These are phyloP conservation scores for Vaccinium myrtillus DNA, from an alignment of 148 eudicot genomes.

Conservation along the genomic window DNA sequence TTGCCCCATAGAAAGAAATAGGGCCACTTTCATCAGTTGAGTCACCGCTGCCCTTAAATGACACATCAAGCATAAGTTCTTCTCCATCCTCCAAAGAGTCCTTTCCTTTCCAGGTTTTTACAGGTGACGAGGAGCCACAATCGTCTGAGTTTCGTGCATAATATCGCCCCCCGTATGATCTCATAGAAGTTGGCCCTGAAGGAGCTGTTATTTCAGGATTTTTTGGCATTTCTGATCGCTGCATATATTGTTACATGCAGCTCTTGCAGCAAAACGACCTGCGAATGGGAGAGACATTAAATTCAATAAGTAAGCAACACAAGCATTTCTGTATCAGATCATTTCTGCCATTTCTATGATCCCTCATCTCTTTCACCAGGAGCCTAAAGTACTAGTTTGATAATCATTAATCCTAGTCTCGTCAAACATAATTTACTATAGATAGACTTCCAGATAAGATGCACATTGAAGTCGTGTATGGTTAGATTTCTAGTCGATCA, in stretches of 20 bases:
- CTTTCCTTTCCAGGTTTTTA: slow-evolving; percentile 56
- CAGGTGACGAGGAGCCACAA: slow-evolving; percentile 40
- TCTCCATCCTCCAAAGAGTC: slow-evolving; percentile 43
- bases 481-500: neutral
- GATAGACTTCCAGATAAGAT: neutral
- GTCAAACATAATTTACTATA: neutral
- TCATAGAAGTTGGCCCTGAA: slow-evolving; percentile 37
- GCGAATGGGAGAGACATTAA: slow-evolving; percentile 10
- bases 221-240: slow-evolving; percentile 54
- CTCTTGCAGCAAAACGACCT: slow-evolving; percentile 24
- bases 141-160: slow-evolving; percentile 28
- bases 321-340: neutral
- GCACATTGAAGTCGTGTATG: neutral
- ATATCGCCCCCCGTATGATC: slow-evolving; percentile 8
- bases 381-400: neutral
- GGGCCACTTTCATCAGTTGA: slow-evolving; percentile 53
- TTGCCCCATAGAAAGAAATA: slow-evolving; percentile 64
- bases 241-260: slow-evolving; percentile 29
- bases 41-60: slow-evolving; percentile 48
- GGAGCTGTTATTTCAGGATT: slow-evolving; percentile 40
- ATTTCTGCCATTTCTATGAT: too few species aligned
- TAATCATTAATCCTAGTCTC: neutral
- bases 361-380: neutral
- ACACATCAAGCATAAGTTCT: slow-evolving; percentile 55
- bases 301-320: neutral